Base-by-base conservation (phyloP, 2,329 filamentous ascomycete species). In the Cyanodermella asteris region DNA sequence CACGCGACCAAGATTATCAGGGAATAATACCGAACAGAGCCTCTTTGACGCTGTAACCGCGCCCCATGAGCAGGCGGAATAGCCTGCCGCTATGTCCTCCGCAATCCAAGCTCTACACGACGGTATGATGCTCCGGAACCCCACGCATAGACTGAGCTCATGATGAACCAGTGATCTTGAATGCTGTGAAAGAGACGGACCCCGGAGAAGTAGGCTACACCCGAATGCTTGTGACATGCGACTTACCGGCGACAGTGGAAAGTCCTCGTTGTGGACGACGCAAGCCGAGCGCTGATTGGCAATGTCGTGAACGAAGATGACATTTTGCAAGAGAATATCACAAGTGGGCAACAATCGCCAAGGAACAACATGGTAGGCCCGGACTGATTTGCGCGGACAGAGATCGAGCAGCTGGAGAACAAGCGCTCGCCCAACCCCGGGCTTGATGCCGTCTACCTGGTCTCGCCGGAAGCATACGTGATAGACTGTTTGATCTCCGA, bases 251-350 rank as follows among this genome's bases (percentile, higher is more conserved):
- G 32, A 38, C 37, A 93, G 81, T 97, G 87, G 87, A 97, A 94
- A 65, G 77, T 93, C 37, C 57, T 97, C 38, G 72, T 97, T 26
- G 59, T 93, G 40, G 87, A 97, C 52, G 71, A 77, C 37, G 61
- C 59, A 28, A 82, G 78, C 45, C 72, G 72, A 46, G 82, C 74
- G 49, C 64, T 97, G 39, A 63, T 97, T 39, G 73, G 91, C 51
- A 91, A 84, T 58, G 75, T 78, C 23, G 67, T 84, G 45, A 84
- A 80, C 42, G 76, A 93, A 56, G 84, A 97, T 65, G 80, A 93
- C 42, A 90, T 97, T 37, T 72, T 97, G 52, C 90, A 91, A 46
- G 70, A 81, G 51, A 91, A 91, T 47, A 77, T 97, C 50, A 84
- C 82, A 37, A 91, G 82, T 91, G 62, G 45, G 72, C 39, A 12